Evolutionary conservation across 208 protist genomes (phyloP), one percentile per base, ranked within the genome.

Genomic region (Trichomonas gallinae): DNA sequence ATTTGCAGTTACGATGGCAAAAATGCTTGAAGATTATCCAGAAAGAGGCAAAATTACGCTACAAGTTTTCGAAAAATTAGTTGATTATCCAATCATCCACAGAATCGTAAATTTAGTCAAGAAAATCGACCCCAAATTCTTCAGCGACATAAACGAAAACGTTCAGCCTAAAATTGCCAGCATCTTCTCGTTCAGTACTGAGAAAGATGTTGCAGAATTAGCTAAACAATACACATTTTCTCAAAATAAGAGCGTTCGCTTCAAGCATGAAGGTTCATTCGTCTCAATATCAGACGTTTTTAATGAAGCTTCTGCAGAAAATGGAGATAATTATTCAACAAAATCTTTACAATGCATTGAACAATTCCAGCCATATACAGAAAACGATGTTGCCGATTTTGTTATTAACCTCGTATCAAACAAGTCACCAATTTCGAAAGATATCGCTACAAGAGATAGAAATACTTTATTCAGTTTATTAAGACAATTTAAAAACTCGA

Each of bases 281-380:
- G 87, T 93, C 11, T 93, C 87, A 51, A 17, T 93, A 26, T 93
- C 87, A 0, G 87, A 93, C 46, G 87, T 93, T 93, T 93, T 93
- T 51, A 93, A 93, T 31, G 87, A 93, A 93, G 44, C 42, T 1
- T 42, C 87, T 26, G 17, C 42, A 51, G 87, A 58, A 34, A 31
- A 44, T 44, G 15, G 45, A 2, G 83, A 89, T n/a, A 89, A 89
- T 45, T 26, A 72, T 72, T 42, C 40, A 26, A 6, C 21, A 51
- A 93, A 36, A 34, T 93, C 45, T 38, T 93, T 44, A 42, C 87
- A 93, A 93, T 93, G 42, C 36, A 34, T 93, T 48, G 87, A 93
- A 38, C 87, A 93, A 38, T 93, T 93, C 15, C 87, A 51, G n/a
- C 87, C 87, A 8, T 93, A 58, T 36, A 48, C 87, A 38, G 87